Base-by-base conservation (phyloP, 2,329 filamentous ascomycete species). In the Zasmidium angulare region DNA sequence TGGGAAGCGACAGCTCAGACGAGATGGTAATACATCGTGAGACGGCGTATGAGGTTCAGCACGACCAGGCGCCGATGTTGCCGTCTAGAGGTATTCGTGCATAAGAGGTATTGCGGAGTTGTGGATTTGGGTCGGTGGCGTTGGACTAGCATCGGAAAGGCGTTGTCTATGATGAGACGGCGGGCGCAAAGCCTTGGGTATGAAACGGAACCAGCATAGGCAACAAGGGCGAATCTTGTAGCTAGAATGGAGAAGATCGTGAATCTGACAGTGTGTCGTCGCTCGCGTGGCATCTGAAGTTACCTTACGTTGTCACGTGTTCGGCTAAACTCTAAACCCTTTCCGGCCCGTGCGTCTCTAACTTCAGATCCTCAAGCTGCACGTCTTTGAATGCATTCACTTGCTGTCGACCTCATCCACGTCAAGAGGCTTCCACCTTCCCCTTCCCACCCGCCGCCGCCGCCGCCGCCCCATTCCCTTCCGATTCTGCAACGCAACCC, bases 11-110 rank as follows among this genome's bases (percentile, higher is more conserved):
- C 11, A 63, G 53, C 46, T 61, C 60, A 11, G 67, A 69, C 46
- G 65, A 68, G 24, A 61, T 71, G 67, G 66, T 68, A 2, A 71
- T 71, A 36, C 49, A 68, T 21, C 66, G 68, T 1, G 66, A 70
- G 59, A 68, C 67, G 22, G 63, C 55, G 21, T 65, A 69, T 47
- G 59, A 63, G 12, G 62, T 71, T 11, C 62, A 69, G 53, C 66
- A 67, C 51, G 65, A 69, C 36, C 46, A 60, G 48, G 62, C 49
- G 51, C 66, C 66, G 1, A 66, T 67, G 59, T 49, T 69, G 46
- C 56, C 57, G 24, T 36, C 46, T 60, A 24, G 51, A 40, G 60
- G 26, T n/a, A 24, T 20, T 12, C 56, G 52, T 46, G 62, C 60
- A 61, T 64, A 49, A 62, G 19, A 50, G 24, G 31, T 22, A 46